Base-by-base conservation (phyloP, 345 rosid species). In the Rhodamnia argentea region DNA sequence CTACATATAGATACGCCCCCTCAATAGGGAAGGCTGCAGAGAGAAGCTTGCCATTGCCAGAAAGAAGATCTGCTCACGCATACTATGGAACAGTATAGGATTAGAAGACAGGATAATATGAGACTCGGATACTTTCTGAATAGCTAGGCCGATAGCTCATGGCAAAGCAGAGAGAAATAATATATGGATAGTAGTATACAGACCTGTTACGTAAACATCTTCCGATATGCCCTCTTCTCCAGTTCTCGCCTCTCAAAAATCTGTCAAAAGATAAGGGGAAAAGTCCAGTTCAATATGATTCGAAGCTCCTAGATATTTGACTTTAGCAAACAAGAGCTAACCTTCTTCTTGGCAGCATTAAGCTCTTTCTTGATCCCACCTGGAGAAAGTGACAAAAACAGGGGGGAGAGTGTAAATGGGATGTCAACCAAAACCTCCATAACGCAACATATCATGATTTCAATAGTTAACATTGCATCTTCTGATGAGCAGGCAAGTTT, bases 321-420 rank as follows among this genome's bases (percentile, higher is more conserved):
- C 26, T 27, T 62, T 32, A 37, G 62, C 40, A 37, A 26, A 11
- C 42, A 53, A 27, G 44, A 51, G 86, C 92, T 8, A 76, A 96
- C 99, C 99, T 94, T 97, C 89, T 92, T 97, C 92, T 90, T 92
- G 75, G 94, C 97, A 86, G 92, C 94, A 53, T 90, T 92, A 88
- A 96, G 95, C 91, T 96, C 99, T 89, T 92, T 94, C 87, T 90
- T 95, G 87, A 97, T 94, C 54, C 96, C 98, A 88, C 89, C 99
- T 97, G 98, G 84, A 83, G 84, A 37, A 83, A 78, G 52, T 47
- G 52, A 24, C 59, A 37, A 24, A 37, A 24, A 29, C 29, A 78
- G 53, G 44, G 54, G 52, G 70, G 24, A 24, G 51, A 37, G 52
- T 26, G 54, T 12, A 13, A 82, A 47, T 32, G 7, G 32, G 13